Percentiles rank a stretch among this genome's conserved stretches.
These are phyloP conservation scores for Cercospora brassicicola DNA, from an alignment of 2,329 filamentous ascomycete genomes.

Conservation along the genomic window DNA sequence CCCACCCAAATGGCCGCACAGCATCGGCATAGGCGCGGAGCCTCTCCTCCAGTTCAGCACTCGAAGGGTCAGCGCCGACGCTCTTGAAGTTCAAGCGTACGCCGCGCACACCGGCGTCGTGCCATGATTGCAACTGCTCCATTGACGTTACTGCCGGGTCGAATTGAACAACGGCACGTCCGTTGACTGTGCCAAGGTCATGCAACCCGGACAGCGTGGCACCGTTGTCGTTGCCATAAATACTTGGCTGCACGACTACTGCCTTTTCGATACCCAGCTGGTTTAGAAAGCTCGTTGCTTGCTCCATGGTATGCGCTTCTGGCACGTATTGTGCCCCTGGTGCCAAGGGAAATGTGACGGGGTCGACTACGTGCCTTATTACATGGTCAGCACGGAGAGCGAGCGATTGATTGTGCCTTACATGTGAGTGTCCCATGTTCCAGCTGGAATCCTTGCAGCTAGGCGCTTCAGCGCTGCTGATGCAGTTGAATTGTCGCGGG, in stretches of 20 bases:
- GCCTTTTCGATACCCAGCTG: constrained; percentile 56
- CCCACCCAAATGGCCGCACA: constrained; percentile 56
- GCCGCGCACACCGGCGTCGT: constrained; percentile 59
- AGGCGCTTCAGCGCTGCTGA: constrained; percentile 10
- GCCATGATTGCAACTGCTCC: constrained; percentile 54
- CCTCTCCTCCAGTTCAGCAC: constrained; percentile 44
- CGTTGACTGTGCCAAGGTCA: constrained; percentile 51
- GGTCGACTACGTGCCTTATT: constrained; percentile 56
- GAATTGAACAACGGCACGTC: constrained; percentile 58
- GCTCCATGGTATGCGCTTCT: constrained; percentile 49
- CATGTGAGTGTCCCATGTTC: constrained; percentile 64
- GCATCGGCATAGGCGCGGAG: constrained; percentile 53
- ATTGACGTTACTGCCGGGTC: constrained; percentile 48
- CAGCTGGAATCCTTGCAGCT: constrained; percentile 41
- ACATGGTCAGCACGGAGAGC: not conserved
- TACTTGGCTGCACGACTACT: constrained; percentile 61
- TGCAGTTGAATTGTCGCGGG: not conserved
- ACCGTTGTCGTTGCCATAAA: constrained; percentile 62
- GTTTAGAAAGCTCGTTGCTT: constrained; percentile 55
- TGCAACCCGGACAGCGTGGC: constrained; percentile 58
- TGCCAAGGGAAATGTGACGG: constrained; percentile 51
- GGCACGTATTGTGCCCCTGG: constrained; percentile 55
- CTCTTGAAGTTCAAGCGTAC: constrained; percentile 62
- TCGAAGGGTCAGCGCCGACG: constrained; percentile 44
- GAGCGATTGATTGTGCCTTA: not conserved